These are phyloP conservation scores for Cystobasidium onofrii DNA, from an alignment of 768 basidiomycete genomes.

Conservation along the genomic window DNA sequence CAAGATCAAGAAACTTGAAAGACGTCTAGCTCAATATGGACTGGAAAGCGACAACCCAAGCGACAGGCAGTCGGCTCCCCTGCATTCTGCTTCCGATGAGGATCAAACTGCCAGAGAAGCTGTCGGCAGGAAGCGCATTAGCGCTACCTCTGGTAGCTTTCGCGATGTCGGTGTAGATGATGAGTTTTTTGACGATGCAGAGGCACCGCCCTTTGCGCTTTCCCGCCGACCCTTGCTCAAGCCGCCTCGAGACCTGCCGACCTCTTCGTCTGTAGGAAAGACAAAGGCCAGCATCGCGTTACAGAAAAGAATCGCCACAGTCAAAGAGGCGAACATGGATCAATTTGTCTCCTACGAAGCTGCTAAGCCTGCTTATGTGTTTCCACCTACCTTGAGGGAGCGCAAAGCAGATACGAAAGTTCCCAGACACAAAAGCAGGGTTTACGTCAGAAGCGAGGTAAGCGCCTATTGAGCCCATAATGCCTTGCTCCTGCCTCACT, in stretches of 20 bases:
- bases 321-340: not conserved
- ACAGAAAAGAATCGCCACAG: not conserved
- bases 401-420: conserved; percentile 19
- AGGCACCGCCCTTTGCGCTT: not conserved
- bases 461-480: too few species aligned
- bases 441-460: conserved; percentile 31
- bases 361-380: not conserved
- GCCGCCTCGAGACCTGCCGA: too few species aligned
- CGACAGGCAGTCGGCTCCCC: not conserved
- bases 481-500: not conserved
- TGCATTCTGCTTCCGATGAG: not conserved
- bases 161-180: not conserved
- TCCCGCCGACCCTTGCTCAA: not conserved
- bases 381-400: not conserved
- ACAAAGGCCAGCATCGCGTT: not conserved
- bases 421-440: not conserved
- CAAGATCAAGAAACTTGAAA: not conserved
- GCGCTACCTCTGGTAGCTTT: not conserved
- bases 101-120: not conserved
- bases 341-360: not conserved
- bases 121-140: not conserved
- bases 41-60: not conserved
- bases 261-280: not conserved
- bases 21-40: not conserved
- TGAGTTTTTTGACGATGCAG: not conserved